Evolutionary conservation across 495 filamentous ascomycete genomes (phyloP).

Genomic region (Hypoxylon subgilvum): DNA sequence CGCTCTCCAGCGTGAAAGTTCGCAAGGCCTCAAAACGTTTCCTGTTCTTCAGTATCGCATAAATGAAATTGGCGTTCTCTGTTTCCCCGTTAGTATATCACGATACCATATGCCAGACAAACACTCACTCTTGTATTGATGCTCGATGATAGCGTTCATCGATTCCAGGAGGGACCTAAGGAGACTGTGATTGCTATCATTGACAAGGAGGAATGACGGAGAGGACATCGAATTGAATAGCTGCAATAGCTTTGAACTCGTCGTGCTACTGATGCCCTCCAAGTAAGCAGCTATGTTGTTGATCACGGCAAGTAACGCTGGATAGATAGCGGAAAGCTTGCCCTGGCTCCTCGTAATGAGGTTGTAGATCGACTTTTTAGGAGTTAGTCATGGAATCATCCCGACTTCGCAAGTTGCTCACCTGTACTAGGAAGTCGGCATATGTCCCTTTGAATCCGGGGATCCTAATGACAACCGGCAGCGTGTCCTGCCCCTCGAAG

Average conservation of each 20-base stretch:
- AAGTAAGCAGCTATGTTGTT: slow-evolving; percentile 90
- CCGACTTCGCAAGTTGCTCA: slow-evolving; percentile 50
- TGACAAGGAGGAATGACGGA: slow-evolving; percentile 91
- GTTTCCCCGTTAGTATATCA: slow-evolving; percentile 37
- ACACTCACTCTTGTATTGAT: slow-evolving; percentile 78
- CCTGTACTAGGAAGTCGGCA: slow-evolving; percentile 92
- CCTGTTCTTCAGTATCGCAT: slow-evolving; percentile 76
- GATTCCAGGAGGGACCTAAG: slow-evolving; percentile 85
- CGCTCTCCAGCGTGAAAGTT: slow-evolving; percentile 93
- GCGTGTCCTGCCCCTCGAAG: slow-evolving; percentile 87
- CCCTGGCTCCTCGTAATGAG: slow-evolving; percentile 92
- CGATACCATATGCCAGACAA: not conserved
- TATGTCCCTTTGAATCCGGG: slow-evolving; percentile 87
- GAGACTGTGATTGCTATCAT: slow-evolving; percentile 87
- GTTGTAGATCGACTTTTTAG: slow-evolving; percentile 79
- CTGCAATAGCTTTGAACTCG: slow-evolving; percentile 83
- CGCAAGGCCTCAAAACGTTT: slow-evolving; percentile 88
- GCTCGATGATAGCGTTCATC: slow-evolving; percentile 90
- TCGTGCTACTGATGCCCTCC: slow-evolving; percentile 71
- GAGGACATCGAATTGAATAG: slow-evolving; percentile 94
- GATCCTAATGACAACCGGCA: slow-evolving; percentile 81
- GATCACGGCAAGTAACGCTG: slow-evolving; percentile 87
- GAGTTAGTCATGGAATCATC: slow-evolving; percentile 2
- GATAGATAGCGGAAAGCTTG: slow-evolving; percentile 89
- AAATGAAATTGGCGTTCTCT: slow-evolving; percentile 87